Percentiles rank a stretch among this genome's conserved stretches.
Conservation (phyloP, 495 filamentous ascomycete genomes). For the Pyrenula aspistea region DNA sequence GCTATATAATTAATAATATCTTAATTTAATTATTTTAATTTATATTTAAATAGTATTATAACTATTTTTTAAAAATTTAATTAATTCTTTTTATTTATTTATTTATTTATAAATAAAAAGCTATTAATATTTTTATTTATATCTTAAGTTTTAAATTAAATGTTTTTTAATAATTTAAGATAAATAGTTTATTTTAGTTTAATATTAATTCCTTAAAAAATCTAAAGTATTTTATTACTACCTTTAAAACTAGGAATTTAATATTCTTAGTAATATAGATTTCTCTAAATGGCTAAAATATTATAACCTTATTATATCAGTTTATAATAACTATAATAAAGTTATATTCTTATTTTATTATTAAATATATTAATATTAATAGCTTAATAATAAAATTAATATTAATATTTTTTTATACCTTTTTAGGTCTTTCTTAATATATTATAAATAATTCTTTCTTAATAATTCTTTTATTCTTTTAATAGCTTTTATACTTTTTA, state of each 20-base stretch:
- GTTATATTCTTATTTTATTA: conserved; percentile 1
- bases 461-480: not conserved
- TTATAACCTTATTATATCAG: not conserved
- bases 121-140: not conserved
- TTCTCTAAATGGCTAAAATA: not conserved
- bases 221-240: not conserved
- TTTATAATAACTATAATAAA: not conserved
- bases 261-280: not conserved
- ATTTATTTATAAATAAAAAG: not conserved
- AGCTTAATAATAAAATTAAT: conserved; percentile 1
- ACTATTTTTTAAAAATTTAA: not conserved
- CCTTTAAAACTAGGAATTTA: not conserved
- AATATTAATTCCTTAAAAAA: not conserved
- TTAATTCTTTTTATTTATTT: not conserved
- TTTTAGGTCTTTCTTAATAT: not conserved
- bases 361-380: not conserved
- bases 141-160: not conserved
- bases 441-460: not conserved
- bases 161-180: not conserved
- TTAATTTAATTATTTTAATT: not conserved
- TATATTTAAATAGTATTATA: not conserved
- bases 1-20: not conserved
- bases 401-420: not conserved
- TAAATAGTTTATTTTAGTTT: not conserved
- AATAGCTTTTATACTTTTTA: not conserved